These are phyloP conservation scores for Pleurostoma richardsiae DNA, from an alignment of 2,329 filamentous ascomycete genomes.

Conservation along the genomic window DNA sequence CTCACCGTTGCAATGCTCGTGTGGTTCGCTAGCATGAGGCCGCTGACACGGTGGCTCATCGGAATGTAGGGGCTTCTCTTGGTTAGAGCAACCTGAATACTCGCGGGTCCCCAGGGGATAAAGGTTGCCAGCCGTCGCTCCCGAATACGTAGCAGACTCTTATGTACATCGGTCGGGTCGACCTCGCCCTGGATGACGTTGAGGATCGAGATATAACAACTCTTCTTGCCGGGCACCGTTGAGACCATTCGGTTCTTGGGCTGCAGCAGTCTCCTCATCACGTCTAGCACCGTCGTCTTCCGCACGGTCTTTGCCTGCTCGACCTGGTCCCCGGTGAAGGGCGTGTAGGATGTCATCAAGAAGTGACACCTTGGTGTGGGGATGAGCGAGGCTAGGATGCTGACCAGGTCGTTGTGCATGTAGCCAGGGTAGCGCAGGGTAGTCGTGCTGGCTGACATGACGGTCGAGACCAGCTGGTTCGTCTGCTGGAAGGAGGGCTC, in stretches of 20 bases:
- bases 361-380: constrained; percentile 97
- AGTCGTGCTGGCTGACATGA: constrained; percentile 97
- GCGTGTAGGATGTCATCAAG: constrained; percentile 96
- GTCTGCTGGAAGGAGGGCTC: constrained; percentile 96
- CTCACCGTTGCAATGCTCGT: constrained; percentile 87
- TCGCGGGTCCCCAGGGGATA: constrained; percentile 96
- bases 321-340: constrained; percentile 93
- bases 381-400: constrained; percentile 92
- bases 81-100: constrained; percentile 93
- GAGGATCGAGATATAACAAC: constrained; percentile 97
- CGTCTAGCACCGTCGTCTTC: constrained; percentile 95
- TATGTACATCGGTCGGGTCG: constrained; percentile 96
- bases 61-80: constrained; percentile 95
- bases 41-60: constrained; percentile 90
- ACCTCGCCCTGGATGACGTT: constrained; percentile 99
- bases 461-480: constrained; percentile 93
- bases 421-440: constrained; percentile 96
- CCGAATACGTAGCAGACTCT: constrained; percentile 91
- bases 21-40: constrained; percentile 96
- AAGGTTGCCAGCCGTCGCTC: constrained; percentile 92
- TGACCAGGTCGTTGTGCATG: constrained; percentile 99
- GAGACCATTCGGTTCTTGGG: constrained; percentile 99
- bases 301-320: constrained; percentile 96
- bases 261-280: constrained; percentile 92
- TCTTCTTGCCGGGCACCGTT: constrained; percentile 90